Evolutionary conservation across 495 filamentous ascomycete species (phyloP).

Genomic region (Hyaloscypha bicolor): DNA sequence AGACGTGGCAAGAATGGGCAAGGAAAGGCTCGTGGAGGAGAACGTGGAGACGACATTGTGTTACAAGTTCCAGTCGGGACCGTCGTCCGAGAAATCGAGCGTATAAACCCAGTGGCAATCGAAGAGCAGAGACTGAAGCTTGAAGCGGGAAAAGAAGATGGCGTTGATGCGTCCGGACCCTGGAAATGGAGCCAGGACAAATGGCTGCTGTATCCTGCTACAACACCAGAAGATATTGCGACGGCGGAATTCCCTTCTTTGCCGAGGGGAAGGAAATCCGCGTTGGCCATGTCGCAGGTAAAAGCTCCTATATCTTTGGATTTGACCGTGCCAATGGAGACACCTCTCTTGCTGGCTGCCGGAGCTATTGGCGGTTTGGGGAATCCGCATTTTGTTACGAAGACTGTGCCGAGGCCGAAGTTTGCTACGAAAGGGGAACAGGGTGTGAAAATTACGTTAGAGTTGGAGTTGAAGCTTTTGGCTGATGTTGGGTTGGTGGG

Average conservation of each 20-base stretch:
- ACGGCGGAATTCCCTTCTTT: slow-evolving; percentile 60
- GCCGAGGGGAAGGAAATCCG: slow-evolving; percentile 56
- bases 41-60: slow-evolving; percentile 82
- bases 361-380: slow-evolving; percentile 89
- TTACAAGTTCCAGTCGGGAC: slow-evolving; percentile 93
- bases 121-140: slow-evolving; percentile 48
- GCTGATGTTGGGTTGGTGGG: slow-evolving; percentile 95
- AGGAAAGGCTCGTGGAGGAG: slow-evolving; percentile 78
- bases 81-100: slow-evolving; percentile 77
- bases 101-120: slow-evolving; percentile 75
- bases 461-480: slow-evolving; percentile 91
- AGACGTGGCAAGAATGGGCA: slow-evolving; percentile 81
- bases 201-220: slow-evolving; percentile 83
- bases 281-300: slow-evolving; percentile 63
- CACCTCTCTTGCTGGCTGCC: slow-evolving; percentile 85
- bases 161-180: slow-evolving; percentile 17
- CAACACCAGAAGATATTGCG: slow-evolving; percentile 66
- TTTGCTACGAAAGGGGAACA: slow-evolving; percentile 86
- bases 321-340: slow-evolving; percentile 75
- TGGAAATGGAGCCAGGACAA: slow-evolving; percentile 56
- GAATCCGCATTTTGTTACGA: slow-evolving; percentile 88
- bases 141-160: slow-evolving; percentile 41
- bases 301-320: slow-evolving; percentile 76
- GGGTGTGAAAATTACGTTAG: slow-evolving; percentile 74
- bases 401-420: slow-evolving; percentile 67